Base-by-base conservation (phyloP, 805 yeast species). In the Ascoidea tarda region DNA sequence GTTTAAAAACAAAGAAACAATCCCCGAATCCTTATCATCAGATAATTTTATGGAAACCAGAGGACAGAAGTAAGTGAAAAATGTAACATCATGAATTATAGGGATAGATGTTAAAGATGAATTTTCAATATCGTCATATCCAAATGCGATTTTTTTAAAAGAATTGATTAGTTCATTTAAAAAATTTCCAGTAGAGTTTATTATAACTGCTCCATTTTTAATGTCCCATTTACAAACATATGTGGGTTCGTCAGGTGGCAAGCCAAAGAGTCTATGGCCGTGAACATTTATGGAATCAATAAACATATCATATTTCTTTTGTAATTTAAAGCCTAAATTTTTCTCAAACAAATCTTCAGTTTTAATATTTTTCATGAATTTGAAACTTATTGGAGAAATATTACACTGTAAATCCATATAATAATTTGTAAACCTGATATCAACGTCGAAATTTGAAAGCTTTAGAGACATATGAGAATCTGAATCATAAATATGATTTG, bases 151-250 rank as follows among this genome's bases (percentile, higher is more conserved):
- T 16, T 78, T 78, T 8, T 63, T 50, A 8, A 77, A 56, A 0
- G 82, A 68, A 2, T 70, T 59, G 0, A 59, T 56, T 10, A 84
- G 60, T 0, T 75, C 73, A 45, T 69, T 67, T 6, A 81, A 31
- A 53, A 79, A 73, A 4, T 59, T 53, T 0, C 81, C 69, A 6
- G 73, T 67, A 1, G 86, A 76, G 53, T 79, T 74, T 10, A 87
- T 65, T 1, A 59, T 53, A 5, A 89, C 67, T 5, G 69, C 70
- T 6, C 90, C 95, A 1, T 84, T 62, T 32, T 76, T 78, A 58
- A 93, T 79, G 54, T 84, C 90, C 99, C 99, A 93, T 55, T 86
- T 82, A 60, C 96, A 89, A 57, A 78, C 80, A 62, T 87, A 93
- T 0, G 97, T 87, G 0, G 91, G 88, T 62, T 87, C 95, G 6